A percentile compares a stretch with the other conserved stretches of the same genome.
Conservation (phyloP, 331 rosid species). For the Quercus phellos region DNA sequence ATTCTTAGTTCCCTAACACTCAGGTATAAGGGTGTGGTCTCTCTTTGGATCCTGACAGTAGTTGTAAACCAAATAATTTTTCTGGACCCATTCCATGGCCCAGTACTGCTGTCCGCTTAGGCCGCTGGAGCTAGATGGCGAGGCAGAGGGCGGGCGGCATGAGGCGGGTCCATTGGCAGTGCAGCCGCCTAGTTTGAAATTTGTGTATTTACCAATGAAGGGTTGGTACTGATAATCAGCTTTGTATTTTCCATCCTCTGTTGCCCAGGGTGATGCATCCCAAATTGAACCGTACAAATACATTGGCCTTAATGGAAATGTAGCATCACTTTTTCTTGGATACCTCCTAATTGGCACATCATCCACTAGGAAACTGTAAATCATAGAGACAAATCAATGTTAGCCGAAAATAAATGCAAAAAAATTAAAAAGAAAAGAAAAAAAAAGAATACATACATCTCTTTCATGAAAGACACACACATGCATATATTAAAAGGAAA, state of each 20-base stretch:
- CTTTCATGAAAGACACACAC: too few relatives aligned
- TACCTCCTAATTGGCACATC: constrained; percentile 82
- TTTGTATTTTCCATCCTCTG: constrained; percentile 82
- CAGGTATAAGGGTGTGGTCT: constrained; percentile 74
- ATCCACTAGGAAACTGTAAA: constrained; percentile 73
- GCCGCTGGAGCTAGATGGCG: constrained; percentile 31
- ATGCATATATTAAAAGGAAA: too few relatives aligned
- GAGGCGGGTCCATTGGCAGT: constrained; percentile 22
- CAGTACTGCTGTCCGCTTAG: constrained; percentile 47
- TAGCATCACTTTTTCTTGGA: constrained; percentile 60
- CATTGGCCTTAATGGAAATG: constrained; percentile 78
- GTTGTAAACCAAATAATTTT: constrained; percentile 61
- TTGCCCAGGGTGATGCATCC: constrained; percentile 98
- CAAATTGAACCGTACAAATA: constrained; percentile 83
- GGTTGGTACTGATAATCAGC: constrained; percentile 77
- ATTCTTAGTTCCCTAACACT: constrained; percentile 36
- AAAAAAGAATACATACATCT: too few relatives aligned
- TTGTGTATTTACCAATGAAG: constrained; percentile 56
- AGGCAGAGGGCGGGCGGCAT: constrained; percentile 45
- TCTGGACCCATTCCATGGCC: constrained; percentile 76
- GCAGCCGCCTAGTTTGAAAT: constrained; percentile 64
- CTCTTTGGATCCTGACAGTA: constrained; percentile 75
- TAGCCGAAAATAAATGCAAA: too few relatives aligned
- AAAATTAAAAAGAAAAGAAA: not conserved
- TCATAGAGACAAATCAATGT: constrained; percentile 18